These are phyloP conservation scores for Kodamaea derodonti DNA, from an alignment of 1,139 yeast species.

Conservation along the genomic window DNA sequence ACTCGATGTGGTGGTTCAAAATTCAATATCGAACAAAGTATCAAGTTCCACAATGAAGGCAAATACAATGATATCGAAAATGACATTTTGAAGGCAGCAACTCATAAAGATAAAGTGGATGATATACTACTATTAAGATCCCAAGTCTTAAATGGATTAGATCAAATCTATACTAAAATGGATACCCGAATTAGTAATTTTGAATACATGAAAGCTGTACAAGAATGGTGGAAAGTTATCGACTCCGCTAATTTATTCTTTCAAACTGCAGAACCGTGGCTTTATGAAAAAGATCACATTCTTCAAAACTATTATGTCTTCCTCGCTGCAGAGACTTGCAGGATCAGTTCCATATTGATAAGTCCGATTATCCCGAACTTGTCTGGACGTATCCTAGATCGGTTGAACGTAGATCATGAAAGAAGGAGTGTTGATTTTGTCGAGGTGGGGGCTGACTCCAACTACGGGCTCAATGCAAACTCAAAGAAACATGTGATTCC, in stretches of 20 bases:
- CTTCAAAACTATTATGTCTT: slow-evolving; percentile 54
- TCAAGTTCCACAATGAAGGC: slow-evolving; percentile 17
- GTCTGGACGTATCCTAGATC: slow-evolving; percentile 54
- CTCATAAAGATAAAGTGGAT: slow-evolving; percentile 9
- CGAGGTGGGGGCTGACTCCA: slow-evolving; percentile 42
- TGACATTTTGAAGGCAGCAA: slow-evolving; percentile 15
- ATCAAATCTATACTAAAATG: slow-evolving; percentile 28
- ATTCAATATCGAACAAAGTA: slow-evolving; percentile 55
- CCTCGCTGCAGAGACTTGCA: slow-evolving; percentile 64
- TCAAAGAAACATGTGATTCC: slow-evolving; percentile 23
- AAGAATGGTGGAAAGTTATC: slow-evolving; percentile 58
- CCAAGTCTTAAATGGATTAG: slow-evolving; percentile 19
- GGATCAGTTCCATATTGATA: slow-evolving; percentile 64
- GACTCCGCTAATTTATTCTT: slow-evolving; percentile 63
- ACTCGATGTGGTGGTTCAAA: slow-evolving; percentile 70
- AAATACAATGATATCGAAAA: slow-evolving; percentile 23
- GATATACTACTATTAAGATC: slow-evolving; percentile 16
- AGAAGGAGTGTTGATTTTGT: slow-evolving; percentile 40
- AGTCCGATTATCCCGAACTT: slow-evolving; percentile 72
- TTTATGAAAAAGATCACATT: slow-evolving; percentile 18
- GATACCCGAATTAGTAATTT: slow-evolving; percentile 40
- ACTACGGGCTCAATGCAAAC: slow-evolving; percentile 44
- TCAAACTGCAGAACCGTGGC: slow-evolving; percentile 63
- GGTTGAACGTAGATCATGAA: slow-evolving; percentile 48
- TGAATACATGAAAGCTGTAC: slow-evolving; percentile 58